A percentile compares a stretch with the other conserved stretches of the same genome.
Conservation (phyloP, 2,329 filamentous ascomycete genomes). For the Monascus ruber region DNA sequence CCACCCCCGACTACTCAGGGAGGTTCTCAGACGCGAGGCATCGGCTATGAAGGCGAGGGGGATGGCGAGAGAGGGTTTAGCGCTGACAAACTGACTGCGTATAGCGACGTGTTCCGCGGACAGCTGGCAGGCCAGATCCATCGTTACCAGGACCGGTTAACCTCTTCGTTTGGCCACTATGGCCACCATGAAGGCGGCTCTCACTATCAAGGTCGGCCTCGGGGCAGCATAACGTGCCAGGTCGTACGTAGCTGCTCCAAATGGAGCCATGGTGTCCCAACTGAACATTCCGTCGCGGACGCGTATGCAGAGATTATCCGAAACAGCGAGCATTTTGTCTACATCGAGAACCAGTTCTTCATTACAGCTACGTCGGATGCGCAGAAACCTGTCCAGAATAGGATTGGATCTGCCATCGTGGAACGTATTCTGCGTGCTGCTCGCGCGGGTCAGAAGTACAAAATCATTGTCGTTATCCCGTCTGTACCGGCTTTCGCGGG, state of each 20-base stretch:
- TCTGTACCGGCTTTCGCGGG: slow-evolving; percentile 89
- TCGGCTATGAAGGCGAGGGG: slow-evolving; percentile 23
- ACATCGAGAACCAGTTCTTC: slow-evolving; percentile 99
- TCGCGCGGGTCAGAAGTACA: slow-evolving; percentile 76
- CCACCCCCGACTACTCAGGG: slow-evolving; percentile 25
- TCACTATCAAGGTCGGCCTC: slow-evolving; percentile 10
- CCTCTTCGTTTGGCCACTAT: slow-evolving; percentile 9
- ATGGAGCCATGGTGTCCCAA: slow-evolving; percentile 87
- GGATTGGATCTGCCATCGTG: slow-evolving; percentile 82
- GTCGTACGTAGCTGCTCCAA: slow-evolving; percentile 71
- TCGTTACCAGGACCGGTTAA: slow-evolving; percentile 31
- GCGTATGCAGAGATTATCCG: slow-evolving; percentile 76
- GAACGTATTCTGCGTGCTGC: slow-evolving; percentile 74
- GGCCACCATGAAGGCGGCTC: slow-evolving; percentile 5
- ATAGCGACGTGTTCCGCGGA: slow-evolving; percentile 27
- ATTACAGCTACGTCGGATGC: slow-evolving; percentile 84
- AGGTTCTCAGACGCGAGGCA: slow-evolving; percentile 22
- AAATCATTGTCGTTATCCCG: slow-evolving; percentile 81
- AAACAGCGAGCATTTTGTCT: slow-evolving; percentile 82
- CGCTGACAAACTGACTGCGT: slow-evolving; percentile 25
- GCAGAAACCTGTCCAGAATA: slow-evolving; percentile 77
- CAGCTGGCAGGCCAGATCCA: slow-evolving; percentile 33
- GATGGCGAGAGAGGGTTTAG: slow-evolving; percentile 21
- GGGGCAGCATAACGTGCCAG: slow-evolving; percentile 28
- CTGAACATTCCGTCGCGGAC: slow-evolving; percentile 72